Base-by-base conservation (phyloP, 176 grass and related monocot genomes). In the Oryza australiensis region DNA sequence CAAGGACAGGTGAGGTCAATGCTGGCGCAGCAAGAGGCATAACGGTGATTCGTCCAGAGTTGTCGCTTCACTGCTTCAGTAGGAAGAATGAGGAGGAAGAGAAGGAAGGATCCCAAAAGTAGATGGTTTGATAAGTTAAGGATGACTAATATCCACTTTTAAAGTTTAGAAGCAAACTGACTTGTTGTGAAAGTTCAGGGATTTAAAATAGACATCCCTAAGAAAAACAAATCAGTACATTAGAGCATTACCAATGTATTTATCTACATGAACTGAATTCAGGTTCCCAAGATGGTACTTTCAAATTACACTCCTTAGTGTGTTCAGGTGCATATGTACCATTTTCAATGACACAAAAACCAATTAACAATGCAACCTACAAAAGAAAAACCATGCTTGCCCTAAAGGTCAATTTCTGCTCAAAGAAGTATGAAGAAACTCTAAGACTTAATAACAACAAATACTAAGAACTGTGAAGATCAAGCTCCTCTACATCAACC, bases 381-480 rank as follows among this genome's bases (percentile, higher is more conserved):
- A 30, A 83, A 37, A 64, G 14, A 57, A 28, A 76, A 9, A 20
- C 69, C 2, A 32, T 76, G 1, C 23, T 26, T 18, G 60, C 12
- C 28, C 24, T 0, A 5, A 77, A 68, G 63, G 42, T 68, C 42
- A 14, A 9, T 42, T 76, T 37, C 62, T 45, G 18, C 4, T 60
- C 34, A 62, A 3, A 43, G 38, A 59, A 18, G 20, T 29, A 29
- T 29, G 15, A 24, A 22, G 33, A 24, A 26, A 64, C 27, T 33
- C 1, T 2, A 40, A 62, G 62, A 10, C 43, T 46, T 26, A 18
- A 4, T 10, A 59, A 14, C 38, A 32, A 45, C n/a, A 33, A 12
- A 83, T 59, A 32, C 22, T 41, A 32, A 51, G 33, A 29, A 33
- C n/a, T 42, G 43, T 24, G 27, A 76, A 70, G 37, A 86, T n/a